Conservation (phyloP, 805 yeast species). For the Kodamaea hsintzibuensis region DNA sequence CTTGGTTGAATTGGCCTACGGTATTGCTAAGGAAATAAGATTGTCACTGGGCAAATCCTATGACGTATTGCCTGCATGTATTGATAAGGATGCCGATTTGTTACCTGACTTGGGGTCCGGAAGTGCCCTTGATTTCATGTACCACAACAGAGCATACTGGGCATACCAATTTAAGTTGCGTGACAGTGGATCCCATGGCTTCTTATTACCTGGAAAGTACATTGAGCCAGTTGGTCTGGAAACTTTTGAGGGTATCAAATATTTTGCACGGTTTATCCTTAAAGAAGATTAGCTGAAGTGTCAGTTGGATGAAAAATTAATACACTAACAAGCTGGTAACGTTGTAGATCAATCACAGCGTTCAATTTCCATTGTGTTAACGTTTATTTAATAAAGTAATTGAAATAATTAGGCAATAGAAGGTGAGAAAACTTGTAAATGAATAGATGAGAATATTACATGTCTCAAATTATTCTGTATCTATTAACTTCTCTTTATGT, state of each 20-base stretch:
- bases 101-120: slow-evolving; percentile 79
- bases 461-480: neutral
- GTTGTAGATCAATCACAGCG: neutral
- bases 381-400: neutral
- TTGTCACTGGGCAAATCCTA: slow-evolving; percentile 62
- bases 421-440: neutral
- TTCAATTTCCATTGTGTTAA: neutral
- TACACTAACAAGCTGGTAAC: too few species aligned
- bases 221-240: slow-evolving; percentile 80
- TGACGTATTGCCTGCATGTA: slow-evolving; percentile 73
- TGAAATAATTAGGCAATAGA: neutral
- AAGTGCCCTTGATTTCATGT: slow-evolving; percentile 79
- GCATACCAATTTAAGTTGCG: slow-evolving; percentile 81
- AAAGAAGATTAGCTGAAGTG: slow-evolving; percentile 6
- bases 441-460: neutral
- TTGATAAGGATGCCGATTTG: slow-evolving; percentile 73
- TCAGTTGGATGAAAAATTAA: neutral
- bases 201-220: slow-evolving; percentile 66
- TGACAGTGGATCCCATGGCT: slow-evolving; percentile 83
- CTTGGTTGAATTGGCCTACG: slow-evolving; percentile 77
- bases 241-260: slow-evolving; percentile 64
- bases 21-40: slow-evolving; percentile 73
- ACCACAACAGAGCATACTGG: slow-evolving; percentile 78
- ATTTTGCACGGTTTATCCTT: slow-evolving; percentile 50
- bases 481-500: neutral